These are phyloP conservation scores for Eutypella sp. DNA, from an alignment of 2,329 filamentous ascomycete species.

Conservation along the genomic window DNA sequence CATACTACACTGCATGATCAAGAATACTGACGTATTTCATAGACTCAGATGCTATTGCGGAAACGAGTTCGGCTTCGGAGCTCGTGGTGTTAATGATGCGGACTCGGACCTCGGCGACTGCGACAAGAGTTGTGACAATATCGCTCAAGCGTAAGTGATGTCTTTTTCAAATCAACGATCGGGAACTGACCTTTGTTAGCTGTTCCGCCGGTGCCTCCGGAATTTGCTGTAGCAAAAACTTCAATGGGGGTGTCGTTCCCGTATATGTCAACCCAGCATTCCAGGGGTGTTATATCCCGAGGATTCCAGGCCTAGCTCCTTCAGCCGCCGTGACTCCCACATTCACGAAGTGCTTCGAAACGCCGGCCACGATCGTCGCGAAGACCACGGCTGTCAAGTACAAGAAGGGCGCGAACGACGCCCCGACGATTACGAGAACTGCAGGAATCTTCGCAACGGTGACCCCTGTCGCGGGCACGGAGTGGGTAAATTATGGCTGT, in stretches of 20 bases:
- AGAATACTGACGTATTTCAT: not conserved
- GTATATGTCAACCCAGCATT: conserved; percentile 45
- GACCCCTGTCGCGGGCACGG: not conserved
- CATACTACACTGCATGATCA: no score
- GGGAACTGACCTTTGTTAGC: conserved; percentile 8
- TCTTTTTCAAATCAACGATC: not conserved
- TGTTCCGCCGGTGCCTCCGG: conserved; percentile 2
- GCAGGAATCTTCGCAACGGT: not conserved
- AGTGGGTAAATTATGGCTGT: not conserved
- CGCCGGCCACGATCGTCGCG: not conserved
- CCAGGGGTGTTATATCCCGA: conserved; percentile 36
- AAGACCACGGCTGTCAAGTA: not conserved
- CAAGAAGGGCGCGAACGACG: not conserved
- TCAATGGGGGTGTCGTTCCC: conserved; percentile 31
- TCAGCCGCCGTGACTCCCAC: not conserved
- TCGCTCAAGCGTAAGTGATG: not conserved
- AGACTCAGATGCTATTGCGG: not conserved
- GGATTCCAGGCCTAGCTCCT: conserved; percentile 14
- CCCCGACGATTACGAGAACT: not conserved
- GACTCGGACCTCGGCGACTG: conserved; percentile 4
- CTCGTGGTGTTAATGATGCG: not conserved
- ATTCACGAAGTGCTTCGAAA: conserved; percentile 9
- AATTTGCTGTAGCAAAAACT: conserved; percentile 18
- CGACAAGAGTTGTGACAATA: not conserved
- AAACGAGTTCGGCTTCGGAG: not conserved